Conservation (phyloP, 495 filamentous ascomycete genomes). For the Monascus purpureus region DNA sequence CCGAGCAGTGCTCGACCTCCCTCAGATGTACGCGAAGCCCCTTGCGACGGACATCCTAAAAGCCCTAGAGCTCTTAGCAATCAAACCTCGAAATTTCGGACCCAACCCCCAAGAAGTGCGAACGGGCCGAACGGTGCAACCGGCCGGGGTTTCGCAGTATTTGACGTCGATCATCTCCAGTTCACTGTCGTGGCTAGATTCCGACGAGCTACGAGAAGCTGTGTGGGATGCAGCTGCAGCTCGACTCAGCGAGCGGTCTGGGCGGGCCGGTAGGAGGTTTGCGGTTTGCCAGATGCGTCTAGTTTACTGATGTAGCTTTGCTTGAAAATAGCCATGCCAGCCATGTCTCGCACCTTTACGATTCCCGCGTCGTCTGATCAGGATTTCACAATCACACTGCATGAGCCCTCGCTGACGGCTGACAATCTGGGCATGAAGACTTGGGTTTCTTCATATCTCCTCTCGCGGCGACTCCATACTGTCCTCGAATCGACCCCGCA, state of each 20-base stretch:
- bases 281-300: not conserved
- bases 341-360: conserved; percentile 58
- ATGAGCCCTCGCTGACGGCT: conserved; percentile 75
- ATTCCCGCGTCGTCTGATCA: conserved; percentile 42
- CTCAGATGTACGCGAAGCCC: conserved; percentile 36
- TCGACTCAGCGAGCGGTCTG: conserved; percentile 71
- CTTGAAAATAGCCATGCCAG: conserved; percentile 50
- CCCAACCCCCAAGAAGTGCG: conserved; percentile 15
- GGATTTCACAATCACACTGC: conserved; percentile 54
- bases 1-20: conserved; percentile 37
- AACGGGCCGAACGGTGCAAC: conserved; percentile 20
- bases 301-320: conserved; percentile 2
- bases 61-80: conserved; percentile 26
- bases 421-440: conserved; percentile 89
- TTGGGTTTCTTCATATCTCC: conserved; percentile 76
- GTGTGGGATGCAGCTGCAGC: conserved; percentile 70
- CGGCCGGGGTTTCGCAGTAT: conserved; percentile 40
- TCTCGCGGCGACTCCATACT: conserved; percentile 58
- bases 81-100: conserved; percentile 26
- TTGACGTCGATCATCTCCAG: conserved; percentile 66
- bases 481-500: conserved; percentile 27
- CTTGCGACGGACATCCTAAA: conserved; percentile 30
- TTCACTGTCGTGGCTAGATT: conserved; percentile 57
- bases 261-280: conserved; percentile 39
- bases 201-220: conserved; percentile 53